Evolutionary conservation across 2,329 filamentous ascomycete species (phyloP).

Genomic region (Trichoderma asperellum): DNA sequence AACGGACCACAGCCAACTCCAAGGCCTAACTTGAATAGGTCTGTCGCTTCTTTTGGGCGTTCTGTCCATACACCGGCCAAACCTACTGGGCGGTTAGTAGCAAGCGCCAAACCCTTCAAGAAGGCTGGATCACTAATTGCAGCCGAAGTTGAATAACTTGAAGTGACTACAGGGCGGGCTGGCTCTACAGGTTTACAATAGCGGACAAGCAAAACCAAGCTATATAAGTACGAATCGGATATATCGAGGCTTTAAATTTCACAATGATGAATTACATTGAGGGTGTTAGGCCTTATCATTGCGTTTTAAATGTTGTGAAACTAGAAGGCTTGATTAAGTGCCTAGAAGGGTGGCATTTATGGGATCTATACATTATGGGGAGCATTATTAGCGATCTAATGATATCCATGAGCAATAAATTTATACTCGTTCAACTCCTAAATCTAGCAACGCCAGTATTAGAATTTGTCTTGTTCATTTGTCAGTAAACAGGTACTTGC

Average conservation of each 20-base stretch:
- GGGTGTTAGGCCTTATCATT: background rate
- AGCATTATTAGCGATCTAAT: background rate
- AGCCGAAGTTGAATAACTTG: background rate
- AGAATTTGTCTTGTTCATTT: background rate
- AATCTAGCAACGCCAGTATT: background rate
- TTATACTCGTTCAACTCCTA: background rate
- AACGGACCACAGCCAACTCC: background rate
- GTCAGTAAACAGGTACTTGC: background rate
- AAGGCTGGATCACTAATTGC: background rate
- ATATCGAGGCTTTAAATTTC: background rate
- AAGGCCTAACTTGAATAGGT: constrained; percentile 10
- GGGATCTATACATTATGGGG: background rate
- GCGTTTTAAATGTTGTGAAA: background rate
- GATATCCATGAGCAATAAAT: background rate
- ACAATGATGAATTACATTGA: background rate
- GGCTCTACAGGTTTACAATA: background rate
- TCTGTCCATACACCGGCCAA: constrained; percentile 1
- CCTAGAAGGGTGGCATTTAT: background rate
- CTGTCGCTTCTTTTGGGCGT: background rate
- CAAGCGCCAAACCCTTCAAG: background rate
- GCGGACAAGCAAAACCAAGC: background rate
- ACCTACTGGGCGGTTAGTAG: background rate
- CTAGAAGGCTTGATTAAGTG: background rate
- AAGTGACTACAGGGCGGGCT: background rate
- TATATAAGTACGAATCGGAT: background rate